Evolutionary conservation across 2,329 filamentous ascomycete genomes (phyloP).

Genomic region (Amauroascus verrucosus): DNA sequence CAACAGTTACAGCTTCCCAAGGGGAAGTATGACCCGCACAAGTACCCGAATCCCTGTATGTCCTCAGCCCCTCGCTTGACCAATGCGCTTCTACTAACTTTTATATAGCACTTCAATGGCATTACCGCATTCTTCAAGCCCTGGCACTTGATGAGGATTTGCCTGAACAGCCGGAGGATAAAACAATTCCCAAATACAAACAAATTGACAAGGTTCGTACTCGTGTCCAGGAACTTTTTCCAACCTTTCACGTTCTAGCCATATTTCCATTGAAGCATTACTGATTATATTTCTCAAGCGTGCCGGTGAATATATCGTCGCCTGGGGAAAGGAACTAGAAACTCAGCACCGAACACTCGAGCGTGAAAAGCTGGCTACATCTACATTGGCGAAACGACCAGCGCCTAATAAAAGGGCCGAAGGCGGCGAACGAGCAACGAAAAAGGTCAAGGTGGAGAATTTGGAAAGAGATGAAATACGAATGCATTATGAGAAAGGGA

Average conservation of each 20-base stretch:
- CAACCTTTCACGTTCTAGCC: too few relatives aligned
- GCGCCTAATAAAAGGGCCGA: slow-evolving; percentile 21
- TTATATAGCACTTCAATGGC: slow-evolving; percentile 68
- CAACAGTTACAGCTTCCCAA: slow-evolving; percentile 84
- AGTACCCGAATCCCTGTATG: slow-evolving; percentile 71
- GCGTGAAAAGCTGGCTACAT: slow-evolving; percentile 33
- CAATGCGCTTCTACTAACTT: slow-evolving; percentile 8
- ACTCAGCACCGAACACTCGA: slow-evolving; percentile 43
- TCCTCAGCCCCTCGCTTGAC: neutral
- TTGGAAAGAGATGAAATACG: slow-evolving; percentile 32
- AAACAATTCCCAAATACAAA: slow-evolving; percentile 70
- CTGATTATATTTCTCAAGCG: slow-evolving; percentile 36
- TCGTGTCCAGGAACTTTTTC: too few relatives aligned
- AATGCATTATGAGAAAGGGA: slow-evolving; percentile 33
- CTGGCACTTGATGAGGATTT: slow-evolving; percentile 86
- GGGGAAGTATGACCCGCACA: slow-evolving; percentile 69
- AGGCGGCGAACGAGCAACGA: slow-evolving; percentile 27
- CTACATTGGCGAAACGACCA: slow-evolving; percentile 41
- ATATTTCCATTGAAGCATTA: neutral
- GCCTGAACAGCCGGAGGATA: slow-evolving; percentile 62
- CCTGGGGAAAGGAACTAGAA: slow-evolving; percentile 63
- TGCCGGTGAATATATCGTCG: slow-evolving; percentile 64
- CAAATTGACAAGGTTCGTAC: slow-evolving; percentile 65
- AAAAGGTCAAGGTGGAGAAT: slow-evolving; percentile 38
- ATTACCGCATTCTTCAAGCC: slow-evolving; percentile 87